A percentile compares a stretch with the other conserved stretches of the same genome.
Conservation (phyloP, 2,329 filamentous ascomycete genomes). For the Colletotrichum scovillei region DNA sequence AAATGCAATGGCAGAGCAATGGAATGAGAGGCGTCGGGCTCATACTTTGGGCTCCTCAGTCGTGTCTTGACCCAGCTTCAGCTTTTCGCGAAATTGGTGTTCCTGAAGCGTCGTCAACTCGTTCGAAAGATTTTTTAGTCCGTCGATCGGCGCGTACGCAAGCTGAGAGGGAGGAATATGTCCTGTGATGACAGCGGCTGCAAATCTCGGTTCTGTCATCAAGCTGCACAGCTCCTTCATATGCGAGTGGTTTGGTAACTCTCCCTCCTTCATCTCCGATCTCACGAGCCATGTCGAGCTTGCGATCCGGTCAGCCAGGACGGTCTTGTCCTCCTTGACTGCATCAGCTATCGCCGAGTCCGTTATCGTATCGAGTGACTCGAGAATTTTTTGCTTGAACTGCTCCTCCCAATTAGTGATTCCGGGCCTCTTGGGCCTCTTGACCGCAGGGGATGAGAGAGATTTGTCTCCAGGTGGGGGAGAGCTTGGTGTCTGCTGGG, state of each 20-base stretch:
- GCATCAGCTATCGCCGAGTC: conserved; percentile 8
- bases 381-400: conserved; percentile 40
- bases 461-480: background rate
- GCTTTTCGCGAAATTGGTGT: conserved; percentile 40
- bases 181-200: conserved; percentile 43
- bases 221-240: conserved; percentile 48
- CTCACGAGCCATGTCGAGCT: conserved; percentile 41
- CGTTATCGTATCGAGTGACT: conserved; percentile 16
- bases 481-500: conserved; percentile 12
- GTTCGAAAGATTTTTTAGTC: conserved; percentile 42
- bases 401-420: conserved; percentile 25
- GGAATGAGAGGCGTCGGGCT: conserved; percentile 13
- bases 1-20: background rate
- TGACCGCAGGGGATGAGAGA: background rate
- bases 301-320: conserved; percentile 37
- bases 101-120: conserved; percentile 41
- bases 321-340: conserved; percentile 4
- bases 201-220: conserved; percentile 44
- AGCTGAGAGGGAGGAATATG: conserved; percentile 42
- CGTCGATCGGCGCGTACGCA: conserved; percentile 40
- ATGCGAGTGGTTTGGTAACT: conserved; percentile 47
- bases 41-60: conserved; percentile 48
- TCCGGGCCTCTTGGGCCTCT: conserved; percentile 6
- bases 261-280: conserved; percentile 40
- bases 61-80: conserved; percentile 34